These are phyloP conservation scores for Nigrospora oryzae DNA, from an alignment of 2,329 filamentous ascomycete species.

Conservation along the genomic window DNA sequence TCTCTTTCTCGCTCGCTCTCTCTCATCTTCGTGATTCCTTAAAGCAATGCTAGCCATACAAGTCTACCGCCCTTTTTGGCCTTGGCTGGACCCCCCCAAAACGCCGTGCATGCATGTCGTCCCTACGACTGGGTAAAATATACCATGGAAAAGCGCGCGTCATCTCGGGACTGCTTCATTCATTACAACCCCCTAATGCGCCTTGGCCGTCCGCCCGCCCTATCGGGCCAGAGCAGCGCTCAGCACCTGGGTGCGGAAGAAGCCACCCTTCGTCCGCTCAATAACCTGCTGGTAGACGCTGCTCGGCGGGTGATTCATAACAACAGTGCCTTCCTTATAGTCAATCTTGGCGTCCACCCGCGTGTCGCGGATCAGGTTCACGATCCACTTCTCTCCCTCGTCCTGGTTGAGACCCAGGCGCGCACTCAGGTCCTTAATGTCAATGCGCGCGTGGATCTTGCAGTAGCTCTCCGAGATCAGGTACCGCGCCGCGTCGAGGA, in stretches of 20 bases:
- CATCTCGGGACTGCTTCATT: neutral
- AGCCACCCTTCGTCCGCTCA: conserved; percentile 96
- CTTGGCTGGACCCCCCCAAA: neutral
- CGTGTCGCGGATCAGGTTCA: conserved; percentile 97
- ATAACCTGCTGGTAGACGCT: conserved; percentile 99
- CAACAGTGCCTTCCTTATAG: conserved; percentile 95
- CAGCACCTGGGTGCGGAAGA: conserved; percentile 96
- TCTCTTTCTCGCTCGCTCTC: too few relatives aligned
- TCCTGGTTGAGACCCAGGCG: conserved; percentile 87
- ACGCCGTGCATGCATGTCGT: conserved; percentile 2
- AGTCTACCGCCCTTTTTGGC: conserved; percentile 2
- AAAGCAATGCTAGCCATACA: conserved; percentile 4
- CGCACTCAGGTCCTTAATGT: conserved; percentile 91
- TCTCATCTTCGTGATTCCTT: neutral
- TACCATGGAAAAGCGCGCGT: neutral
- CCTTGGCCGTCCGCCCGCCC: conserved; percentile 2
- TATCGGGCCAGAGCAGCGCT: conserved; percentile 56
- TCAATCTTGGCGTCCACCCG: conserved; percentile 98
- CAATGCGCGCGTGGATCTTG: conserved; percentile 98
- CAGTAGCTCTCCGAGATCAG: conserved; percentile 98
- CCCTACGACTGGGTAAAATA: neutral
- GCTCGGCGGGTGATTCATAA: conserved; percentile 99
- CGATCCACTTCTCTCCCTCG: conserved; percentile 99
- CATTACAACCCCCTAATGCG: neutral
- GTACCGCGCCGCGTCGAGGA: conserved; percentile 90